Evolutionary conservation across 2,329 filamentous ascomycete genomes (phyloP).

Genomic region (Botrytis porri): DNA sequence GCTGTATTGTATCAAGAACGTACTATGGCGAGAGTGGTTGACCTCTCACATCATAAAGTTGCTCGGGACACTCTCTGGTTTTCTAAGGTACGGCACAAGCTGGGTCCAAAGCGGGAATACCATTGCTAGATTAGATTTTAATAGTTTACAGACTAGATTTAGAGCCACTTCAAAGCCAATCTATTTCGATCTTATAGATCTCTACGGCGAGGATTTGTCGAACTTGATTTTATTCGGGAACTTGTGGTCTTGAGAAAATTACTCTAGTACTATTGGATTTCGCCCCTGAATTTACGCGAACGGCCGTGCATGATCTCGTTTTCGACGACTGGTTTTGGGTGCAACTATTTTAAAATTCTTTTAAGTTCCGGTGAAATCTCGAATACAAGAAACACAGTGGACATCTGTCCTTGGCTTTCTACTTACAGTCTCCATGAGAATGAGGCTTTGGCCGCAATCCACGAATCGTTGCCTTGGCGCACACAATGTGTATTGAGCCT

Average conservation of each 20-base stretch:
- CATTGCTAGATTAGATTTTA: background rate
- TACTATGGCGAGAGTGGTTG: background rate
- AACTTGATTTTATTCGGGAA: background rate
- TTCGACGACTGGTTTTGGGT: background rate
- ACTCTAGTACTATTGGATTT: background rate
- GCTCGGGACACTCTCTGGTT: background rate
- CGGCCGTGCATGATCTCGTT: background rate
- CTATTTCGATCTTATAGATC: background rate
- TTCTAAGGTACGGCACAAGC: background rate
- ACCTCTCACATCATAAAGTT: background rate
- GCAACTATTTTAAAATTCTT: background rate
- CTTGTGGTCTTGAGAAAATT: background rate
- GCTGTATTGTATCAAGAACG: background rate
- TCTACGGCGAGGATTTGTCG: background rate
- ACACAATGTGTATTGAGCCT: background rate
- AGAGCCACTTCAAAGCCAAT: background rate
- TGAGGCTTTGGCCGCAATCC: accelerated
- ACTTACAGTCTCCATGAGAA: background rate
- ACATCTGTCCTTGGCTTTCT: too few species aligned
- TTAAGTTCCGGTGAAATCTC: background rate
- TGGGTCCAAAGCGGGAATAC: too few species aligned
- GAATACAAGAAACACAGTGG: background rate
- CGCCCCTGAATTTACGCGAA: background rate
- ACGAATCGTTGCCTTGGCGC: background rate
- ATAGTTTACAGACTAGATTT: background rate